Evolutionary conservation across 805 yeast genomes (phyloP).

Genomic region (Clavispora vitiphila): DNA sequence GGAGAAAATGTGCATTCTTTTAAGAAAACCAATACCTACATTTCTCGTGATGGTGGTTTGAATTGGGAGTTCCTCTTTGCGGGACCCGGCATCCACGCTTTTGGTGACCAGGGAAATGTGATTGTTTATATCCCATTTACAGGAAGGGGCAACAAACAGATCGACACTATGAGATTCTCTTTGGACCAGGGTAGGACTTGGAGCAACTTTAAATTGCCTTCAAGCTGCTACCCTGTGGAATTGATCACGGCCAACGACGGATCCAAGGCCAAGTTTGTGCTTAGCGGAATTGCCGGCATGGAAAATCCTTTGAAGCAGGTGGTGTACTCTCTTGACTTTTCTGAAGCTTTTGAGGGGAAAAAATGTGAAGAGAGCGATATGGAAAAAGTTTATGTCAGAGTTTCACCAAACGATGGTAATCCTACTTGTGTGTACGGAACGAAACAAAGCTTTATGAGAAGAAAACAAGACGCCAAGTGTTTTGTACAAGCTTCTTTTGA

Average conservation of each 20-base stretch:
- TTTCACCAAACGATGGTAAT: constrained; percentile 20
- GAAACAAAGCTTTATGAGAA: constrained; percentile 55
- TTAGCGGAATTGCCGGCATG: constrained; percentile 37
- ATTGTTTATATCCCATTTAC: constrained; percentile 52
- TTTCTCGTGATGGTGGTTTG: constrained; percentile 76
- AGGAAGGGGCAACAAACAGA: constrained; percentile 23
- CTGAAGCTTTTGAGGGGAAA: constrained; percentile 48
- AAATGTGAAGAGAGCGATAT: constrained; percentile 48
- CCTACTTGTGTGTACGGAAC: constrained; percentile 66
- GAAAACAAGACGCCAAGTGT: constrained; percentile 64
- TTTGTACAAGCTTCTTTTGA: constrained; percentile 45
- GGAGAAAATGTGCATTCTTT: constrained; percentile 22
- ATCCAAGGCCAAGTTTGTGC: constrained; percentile 53
- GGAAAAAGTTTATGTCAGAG: constrained; percentile 60
- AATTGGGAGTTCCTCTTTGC: constrained; percentile 63
- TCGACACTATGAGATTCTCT: constrained; percentile 44
- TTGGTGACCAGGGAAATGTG: constrained; percentile 77
- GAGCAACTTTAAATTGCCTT: constrained; percentile 46
- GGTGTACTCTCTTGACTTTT: constrained; percentile 48
- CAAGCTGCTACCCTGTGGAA: constrained; percentile 34
- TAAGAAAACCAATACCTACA: constrained; percentile 40
- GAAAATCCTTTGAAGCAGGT: constrained; percentile 14
- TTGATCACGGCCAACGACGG: constrained; percentile 66
- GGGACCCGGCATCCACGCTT: constrained; percentile 12
- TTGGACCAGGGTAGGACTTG: constrained; percentile 72